Conservation (phyloP, 768 basidiomycete genomes). For the Tricholoma sp. region DNA sequence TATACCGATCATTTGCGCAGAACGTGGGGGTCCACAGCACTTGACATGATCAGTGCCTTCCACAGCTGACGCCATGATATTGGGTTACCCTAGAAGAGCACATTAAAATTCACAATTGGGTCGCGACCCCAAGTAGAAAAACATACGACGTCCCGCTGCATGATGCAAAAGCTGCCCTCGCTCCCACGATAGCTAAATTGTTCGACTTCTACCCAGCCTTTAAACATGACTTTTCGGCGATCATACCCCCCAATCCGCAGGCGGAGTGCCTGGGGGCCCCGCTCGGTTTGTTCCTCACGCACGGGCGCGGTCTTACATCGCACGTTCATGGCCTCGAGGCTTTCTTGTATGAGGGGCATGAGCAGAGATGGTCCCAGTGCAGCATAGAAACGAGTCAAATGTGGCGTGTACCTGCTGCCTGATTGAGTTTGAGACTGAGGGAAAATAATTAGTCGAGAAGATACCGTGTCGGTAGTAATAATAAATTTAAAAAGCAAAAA, state of each 20-base stretch:
- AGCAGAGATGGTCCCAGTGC: constrained; percentile 48
- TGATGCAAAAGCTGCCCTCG: constrained; percentile 61
- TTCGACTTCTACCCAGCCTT: constrained; percentile 75
- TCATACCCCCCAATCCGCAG: constrained; percentile 71
- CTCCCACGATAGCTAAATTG: constrained; percentile 42
- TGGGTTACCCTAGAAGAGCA: constrained; percentile 61
- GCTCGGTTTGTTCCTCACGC: constrained; percentile 8
- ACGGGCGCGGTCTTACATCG: constrained; percentile 41
- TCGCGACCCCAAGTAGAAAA: not conserved
- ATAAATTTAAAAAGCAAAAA: not conserved
- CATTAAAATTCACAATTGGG: not conserved
- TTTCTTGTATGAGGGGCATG: constrained; percentile 48
- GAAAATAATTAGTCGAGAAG: not conserved
- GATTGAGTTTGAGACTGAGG: constrained; percentile 76
- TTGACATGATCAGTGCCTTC: constrained; percentile 54
- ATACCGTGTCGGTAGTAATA: not conserved
- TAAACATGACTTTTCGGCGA: constrained; percentile 55
- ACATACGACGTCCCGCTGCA: constrained; percentile 65
- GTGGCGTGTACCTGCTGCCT: constrained; percentile 66
- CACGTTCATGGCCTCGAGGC: constrained; percentile 42
- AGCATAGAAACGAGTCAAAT: constrained; percentile 80
- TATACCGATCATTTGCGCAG: constrained; percentile 16
- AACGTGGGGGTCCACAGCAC: constrained; percentile 55
- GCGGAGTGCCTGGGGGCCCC: constrained; percentile 19
- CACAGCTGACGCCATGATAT: constrained; percentile 76